Evolutionary conservation across 352 stramenopile genomes (phyloP), one percentile per base, ranked within the genome.

Genomic region (Globisporangium viniferum): DNA sequence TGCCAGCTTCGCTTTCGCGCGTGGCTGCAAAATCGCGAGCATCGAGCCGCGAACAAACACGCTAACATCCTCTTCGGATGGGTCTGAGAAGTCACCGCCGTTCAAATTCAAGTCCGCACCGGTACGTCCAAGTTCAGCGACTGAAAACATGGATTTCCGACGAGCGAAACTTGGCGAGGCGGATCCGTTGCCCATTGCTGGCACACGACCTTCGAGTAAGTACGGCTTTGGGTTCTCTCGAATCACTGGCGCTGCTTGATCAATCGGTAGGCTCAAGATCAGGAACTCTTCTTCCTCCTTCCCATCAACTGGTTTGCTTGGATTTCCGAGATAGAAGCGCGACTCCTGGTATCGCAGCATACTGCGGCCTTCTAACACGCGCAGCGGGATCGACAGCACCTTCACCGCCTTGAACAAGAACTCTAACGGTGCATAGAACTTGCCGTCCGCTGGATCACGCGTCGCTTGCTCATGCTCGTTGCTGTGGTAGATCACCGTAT

Each of bases 131-230:
- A 76, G 48, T 7, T 79, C 77, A 22, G 70, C 77, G 9, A 71
- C 64, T 3, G 84, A 94, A 55, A 93, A 93, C 78, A 91, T 93
- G 2, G 88, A 85, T 57, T 92, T 91, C 57, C 82, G 77, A 15
- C 86, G 82, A 39, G 85, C 86, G 70, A 96, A 96, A 57, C 86
- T 94, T 0, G 88, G 88, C 14, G 88, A 96, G 22, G 85, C 88
- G 12, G 85, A 86, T 2, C 88, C 88, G 69, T 89, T 88, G 29
- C 88, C 86, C 88, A 96, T 96, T n/a, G 86, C 79, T 15, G 88
- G 88, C 1, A 94, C 80, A 24, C 85, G 81, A 0, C 85, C 86
- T 63, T 88, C 77, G 2, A 80, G 55, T 27, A 91, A 64, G 72
- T 85, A 85, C 27, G 78, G 78, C 46, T 77, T 68, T 20, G 74